Evolutionary conservation across 75 land plant species (phyloP), one percentile per base, ranked within the genome.

Genomic region (Picea glauca): DNA sequence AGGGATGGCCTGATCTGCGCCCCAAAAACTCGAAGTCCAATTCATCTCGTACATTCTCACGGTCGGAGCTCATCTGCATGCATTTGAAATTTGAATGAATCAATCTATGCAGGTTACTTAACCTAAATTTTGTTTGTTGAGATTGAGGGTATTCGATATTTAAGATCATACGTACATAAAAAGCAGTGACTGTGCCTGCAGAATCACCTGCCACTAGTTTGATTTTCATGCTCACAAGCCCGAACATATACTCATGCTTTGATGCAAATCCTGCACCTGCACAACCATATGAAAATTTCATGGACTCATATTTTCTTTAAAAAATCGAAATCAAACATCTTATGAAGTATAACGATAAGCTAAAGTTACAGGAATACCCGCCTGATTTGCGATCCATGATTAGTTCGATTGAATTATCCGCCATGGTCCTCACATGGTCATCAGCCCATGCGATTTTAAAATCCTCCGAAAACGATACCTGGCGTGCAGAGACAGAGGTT

Each of bases 11-110:
- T 0, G 79, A 74, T 60, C 86, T 46, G 78, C 87, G 87, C 8
- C 92, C 92, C 83, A 90, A 67, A 86, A 90, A 90, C 84, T 90
- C 92, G 54, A 90, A 90, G 33, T 90, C 92, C 38, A 90, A 32
- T 75, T 90, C 92, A 67, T 90, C 92, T 1, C 89, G 58, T 1
- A 90, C 66, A 0, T 31, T 58, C 13, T 70, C 79, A 0, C 78
- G 83, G 74, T 90, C 84, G 0, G 91, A 90, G 20, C 74, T 87
- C 89, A 90, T 82, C 91, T 90, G 62, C 26, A 3, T 13, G 1
- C 12, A 63, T 30, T 26, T 30, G 32, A 50, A 9, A 50, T 50
- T 8, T n/a, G n/a, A n/a, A n/a, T 50, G 56, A 5, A 46, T 46
- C 50, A 46, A 8, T 46, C 46, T 43, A 43, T 5, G 46, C 46